These are phyloP conservation scores for Ogataea ganodermae DNA, from an alignment of 805 yeast species.

Conservation along the genomic window DNA sequence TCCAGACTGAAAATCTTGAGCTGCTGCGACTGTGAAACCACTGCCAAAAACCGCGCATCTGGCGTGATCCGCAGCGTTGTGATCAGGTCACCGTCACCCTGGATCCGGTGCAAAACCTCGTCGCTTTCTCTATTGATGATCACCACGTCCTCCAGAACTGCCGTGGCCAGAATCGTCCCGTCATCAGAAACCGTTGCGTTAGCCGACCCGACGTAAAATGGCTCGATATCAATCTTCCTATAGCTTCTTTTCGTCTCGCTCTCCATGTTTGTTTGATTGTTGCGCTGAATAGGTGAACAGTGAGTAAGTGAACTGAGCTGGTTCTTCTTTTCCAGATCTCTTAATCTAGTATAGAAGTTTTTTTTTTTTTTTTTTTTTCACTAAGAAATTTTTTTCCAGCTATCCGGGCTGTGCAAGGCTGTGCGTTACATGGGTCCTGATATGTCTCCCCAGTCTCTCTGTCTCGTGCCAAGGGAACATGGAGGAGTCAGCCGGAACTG, in stretches of 20 bases:
- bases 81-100: slow-evolving; percentile 82
- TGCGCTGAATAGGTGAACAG: too few species aligned
- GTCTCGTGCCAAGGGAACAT: too few species aligned
- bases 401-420: slow-evolving; percentile 1
- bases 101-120: slow-evolving; percentile 57
- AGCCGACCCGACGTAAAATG: slow-evolving; percentile 86
- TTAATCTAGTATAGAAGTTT: neutral
- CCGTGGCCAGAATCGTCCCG: slow-evolving; percentile 71
- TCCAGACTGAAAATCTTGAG: slow-evolving; percentile 63
- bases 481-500: too few species aligned
- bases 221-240: slow-evolving; percentile 57
- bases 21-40: slow-evolving; percentile 82
- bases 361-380: slow-evolving; percentile 4
- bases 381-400: slow-evolving; percentile 5
- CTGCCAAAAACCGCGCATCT: slow-evolving; percentile 68
- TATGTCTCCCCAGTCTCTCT: too few species aligned
- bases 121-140: slow-evolving; percentile 66
- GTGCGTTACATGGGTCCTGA: too few species aligned
- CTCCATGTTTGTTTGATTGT: slow-evolving; percentile 16
- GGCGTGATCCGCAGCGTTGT: slow-evolving; percentile 78
- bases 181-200: slow-evolving; percentile 66
- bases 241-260: slow-evolving; percentile 31
- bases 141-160: slow-evolving; percentile 74
- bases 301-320: too few species aligned
- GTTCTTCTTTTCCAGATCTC: neutral